These are phyloP conservation scores for Aspergillus sp. DNA, from an alignment of 2,329 filamentous ascomycete genomes.

Conservation along the genomic window DNA sequence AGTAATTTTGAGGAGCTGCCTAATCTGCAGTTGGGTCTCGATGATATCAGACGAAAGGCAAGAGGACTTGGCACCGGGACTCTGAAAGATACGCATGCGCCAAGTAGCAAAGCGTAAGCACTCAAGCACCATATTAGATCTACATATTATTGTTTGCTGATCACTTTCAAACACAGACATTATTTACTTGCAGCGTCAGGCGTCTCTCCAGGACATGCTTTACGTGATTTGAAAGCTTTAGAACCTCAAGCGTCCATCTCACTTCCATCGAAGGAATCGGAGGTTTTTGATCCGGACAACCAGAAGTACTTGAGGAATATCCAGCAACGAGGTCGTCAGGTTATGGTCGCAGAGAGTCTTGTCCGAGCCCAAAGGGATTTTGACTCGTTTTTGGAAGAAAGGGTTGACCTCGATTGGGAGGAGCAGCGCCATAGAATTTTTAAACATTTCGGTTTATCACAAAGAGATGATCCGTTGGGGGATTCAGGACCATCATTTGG, in stretches of 20 bases:
- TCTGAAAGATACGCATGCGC: conserved; percentile 43
- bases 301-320: conserved; percentile 78
- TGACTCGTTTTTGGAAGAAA: conserved; percentile 89
- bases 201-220: conserved; percentile 79
- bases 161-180: conserved; percentile 56
- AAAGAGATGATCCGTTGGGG: conserved; percentile 44
- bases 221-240: conserved; percentile 84
- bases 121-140: not conserved
- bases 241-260: conserved; percentile 61
- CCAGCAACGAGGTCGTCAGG: conserved; percentile 85
- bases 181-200: conserved; percentile 92
- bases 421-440: conserved; percentile 90
- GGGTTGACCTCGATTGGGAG: conserved; percentile 94
- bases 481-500: conserved; percentile 55
- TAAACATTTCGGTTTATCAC: conserved; percentile 84
- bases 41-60: conserved; percentile 76
- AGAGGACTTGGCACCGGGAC: conserved; percentile 73
- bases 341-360: conserved; percentile 88
- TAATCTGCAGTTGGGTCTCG: conserved; percentile 83
- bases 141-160: not conserved
- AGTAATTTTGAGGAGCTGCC: conserved; percentile 73
- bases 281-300: conserved; percentile 54
- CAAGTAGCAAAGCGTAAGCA: conserved; percentile 55
- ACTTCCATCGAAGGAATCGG: conserved; percentile 34
- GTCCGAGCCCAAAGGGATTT: conserved; percentile 88